Percentiles rank a stretch among this genome's conserved stretches.
Conservation (phyloP, 2,329 filamentous ascomycete genomes). For the Aureobasidium leucospermi region DNA sequence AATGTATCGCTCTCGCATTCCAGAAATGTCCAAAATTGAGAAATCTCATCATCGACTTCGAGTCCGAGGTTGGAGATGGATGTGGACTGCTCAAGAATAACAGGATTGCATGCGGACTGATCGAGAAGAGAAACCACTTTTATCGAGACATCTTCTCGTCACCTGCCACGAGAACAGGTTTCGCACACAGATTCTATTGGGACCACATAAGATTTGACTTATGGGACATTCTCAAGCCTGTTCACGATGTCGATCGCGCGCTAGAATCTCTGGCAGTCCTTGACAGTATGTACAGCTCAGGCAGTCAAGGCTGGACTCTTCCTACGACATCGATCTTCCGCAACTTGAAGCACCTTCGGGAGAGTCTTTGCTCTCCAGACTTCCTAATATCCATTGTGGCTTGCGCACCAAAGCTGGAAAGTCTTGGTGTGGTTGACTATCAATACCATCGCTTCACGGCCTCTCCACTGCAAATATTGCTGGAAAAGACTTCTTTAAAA, state of each 20-base stretch:
- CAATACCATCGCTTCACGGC: accelerated
- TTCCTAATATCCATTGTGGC: neutral
- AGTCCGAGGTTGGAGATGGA: no score
- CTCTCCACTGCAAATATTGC: neutral
- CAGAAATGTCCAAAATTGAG: neutral
- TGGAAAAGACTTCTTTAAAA: neutral
- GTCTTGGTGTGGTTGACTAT: neutral
- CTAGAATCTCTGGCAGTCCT: neutral
- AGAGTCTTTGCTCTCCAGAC: neutral
- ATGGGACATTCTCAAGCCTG: neutral
- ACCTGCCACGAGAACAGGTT: neutral
- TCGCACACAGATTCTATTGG: neutral
- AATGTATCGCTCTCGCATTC: neutral
- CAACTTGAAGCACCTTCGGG: neutral
- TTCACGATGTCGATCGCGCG: neutral
- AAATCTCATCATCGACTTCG: neutral
- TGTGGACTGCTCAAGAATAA: no score
- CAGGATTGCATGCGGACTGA: neutral
- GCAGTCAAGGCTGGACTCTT: no score
- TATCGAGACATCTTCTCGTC: neutral
- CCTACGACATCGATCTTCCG: neutral
- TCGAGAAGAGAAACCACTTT: neutral
- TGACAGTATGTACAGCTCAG: neutral
- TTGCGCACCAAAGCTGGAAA: neutral
- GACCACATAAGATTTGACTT: neutral